Base-by-base conservation (phyloP, 2,329 filamentous ascomycete species). In the Claviceps sp. region DNA sequence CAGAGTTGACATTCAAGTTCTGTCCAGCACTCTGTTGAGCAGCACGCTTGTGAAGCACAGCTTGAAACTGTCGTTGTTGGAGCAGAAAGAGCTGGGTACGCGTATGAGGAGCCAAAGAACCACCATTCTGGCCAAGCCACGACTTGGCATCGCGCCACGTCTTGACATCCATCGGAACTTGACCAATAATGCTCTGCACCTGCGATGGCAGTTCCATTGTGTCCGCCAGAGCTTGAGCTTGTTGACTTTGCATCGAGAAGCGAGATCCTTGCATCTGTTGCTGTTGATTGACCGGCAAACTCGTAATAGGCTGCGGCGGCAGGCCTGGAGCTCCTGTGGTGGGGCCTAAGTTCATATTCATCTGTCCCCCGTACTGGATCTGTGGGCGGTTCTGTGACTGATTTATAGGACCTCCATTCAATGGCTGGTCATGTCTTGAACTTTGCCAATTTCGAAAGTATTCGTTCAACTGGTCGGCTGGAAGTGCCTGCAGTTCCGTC, bases 391-490 rank as follows among this genome's bases (percentile, higher is more conserved):
- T 65, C 42, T 61, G 59, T 58, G 38, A 38, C 30, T 60, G 60
- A 30, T 60, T 61, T 56, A 60, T 61, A 30, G 64, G 65, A 11
- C 55, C 62, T n/a, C 55, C 62, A 30, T 62, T 65, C 60, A 67
- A 60, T 16, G 59, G 57, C 56, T 63, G 65, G 40, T 67, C 62
- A 36, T 64, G 67, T 16, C 68, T 64, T 49, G 62, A 58, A 42
- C 62, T 66, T 54, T 74, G 66, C 74, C 74, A 79, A 55, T 70
- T 74, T 18, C 66, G 62, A 48, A 81, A 66, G 50, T 78, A 60
- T 42, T 81, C 77, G 24, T 71, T 70, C 11, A 78, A 60, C 61
- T 77, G 77, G 1, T 78, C 75, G 0, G 67, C 69, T 0, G 75
- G 67, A 46, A 80, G 55, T 11, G 54, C 60, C 38, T 67, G 64